phyloP scores from a whole-genome alignment of 2,329 filamentous ascomycete species.

The Fusarium mundagurra region DNA sequence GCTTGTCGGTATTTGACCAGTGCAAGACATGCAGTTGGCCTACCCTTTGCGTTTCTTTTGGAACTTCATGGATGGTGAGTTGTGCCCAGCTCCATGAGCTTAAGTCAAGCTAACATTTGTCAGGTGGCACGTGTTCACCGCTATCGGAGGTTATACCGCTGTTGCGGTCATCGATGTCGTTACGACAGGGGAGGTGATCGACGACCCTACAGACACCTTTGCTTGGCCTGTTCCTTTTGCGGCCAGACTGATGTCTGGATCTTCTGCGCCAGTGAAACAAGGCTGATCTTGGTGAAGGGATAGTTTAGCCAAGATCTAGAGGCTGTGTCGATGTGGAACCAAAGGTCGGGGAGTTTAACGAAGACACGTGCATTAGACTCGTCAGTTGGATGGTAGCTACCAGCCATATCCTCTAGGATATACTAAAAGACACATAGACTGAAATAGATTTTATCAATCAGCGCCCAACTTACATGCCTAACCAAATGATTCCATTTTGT shows the following conservation, averaged over 20 bases:
- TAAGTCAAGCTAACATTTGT: background rate
- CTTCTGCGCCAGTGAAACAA: background rate
- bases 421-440: background rate
- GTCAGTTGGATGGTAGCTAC: no score
- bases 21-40: constrained; percentile 44
- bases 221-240: constrained; percentile 50
- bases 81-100: accelerated
- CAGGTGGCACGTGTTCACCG: constrained; percentile 56
- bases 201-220: constrained; percentile 43
- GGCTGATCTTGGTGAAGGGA: accelerated
- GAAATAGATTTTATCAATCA: accelerated
- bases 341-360: background rate
- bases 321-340: no score
- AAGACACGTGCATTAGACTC: accelerated
- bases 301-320: background rate
- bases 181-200: constrained; percentile 46
- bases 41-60: constrained; percentile 51
- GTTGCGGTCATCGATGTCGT: constrained; percentile 52
- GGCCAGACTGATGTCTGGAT: constrained; percentile 12
- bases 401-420: no score
- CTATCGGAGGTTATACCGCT: constrained; percentile 53
- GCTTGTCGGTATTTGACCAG: constrained; percentile 45
- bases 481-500: background rate
- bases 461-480: background rate
- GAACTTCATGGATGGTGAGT: constrained; percentile 55